A percentile compares a stretch with the other conserved stretches of the same genome.
Conservation (phyloP, 2,329 filamentous ascomycete genomes). For the Cercospora citrullina region DNA sequence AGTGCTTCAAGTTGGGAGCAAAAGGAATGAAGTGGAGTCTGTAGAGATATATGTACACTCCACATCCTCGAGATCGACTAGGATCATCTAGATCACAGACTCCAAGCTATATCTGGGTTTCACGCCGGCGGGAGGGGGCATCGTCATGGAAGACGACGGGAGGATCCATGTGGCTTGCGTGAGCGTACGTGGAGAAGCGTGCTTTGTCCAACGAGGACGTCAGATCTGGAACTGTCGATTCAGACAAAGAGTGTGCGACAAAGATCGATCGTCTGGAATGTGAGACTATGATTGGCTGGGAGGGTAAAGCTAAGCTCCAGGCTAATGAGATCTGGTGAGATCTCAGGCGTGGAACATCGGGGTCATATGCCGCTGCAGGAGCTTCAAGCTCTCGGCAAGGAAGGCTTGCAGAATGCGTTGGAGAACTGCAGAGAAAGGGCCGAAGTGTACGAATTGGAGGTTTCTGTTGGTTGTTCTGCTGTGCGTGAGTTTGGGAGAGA, state of each 20-base stretch:
- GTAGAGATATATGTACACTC: background rate
- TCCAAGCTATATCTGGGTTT: background rate
- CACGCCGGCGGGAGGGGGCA: background rate
- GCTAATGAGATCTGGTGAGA: background rate
- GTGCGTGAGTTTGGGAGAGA: background rate
- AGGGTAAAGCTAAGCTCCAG: background rate
- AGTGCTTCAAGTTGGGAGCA: too few species aligned
- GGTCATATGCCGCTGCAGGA: slow-evolving; percentile 1
- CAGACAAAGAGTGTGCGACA: background rate
- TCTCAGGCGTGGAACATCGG: background rate
- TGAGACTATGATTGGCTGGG: background rate
- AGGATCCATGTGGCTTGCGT: background rate
- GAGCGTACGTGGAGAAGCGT: background rate
- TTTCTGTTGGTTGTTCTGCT: background rate
- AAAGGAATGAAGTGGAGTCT: too few species aligned
- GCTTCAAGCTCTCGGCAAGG: background rate
- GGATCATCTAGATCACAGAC: background rate
- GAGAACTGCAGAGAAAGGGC: background rate
- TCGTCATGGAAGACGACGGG: background rate
- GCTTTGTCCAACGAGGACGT: background rate
- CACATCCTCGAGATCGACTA: background rate
- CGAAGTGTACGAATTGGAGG: background rate
- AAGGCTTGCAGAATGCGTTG: background rate
- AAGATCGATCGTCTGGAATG: background rate
- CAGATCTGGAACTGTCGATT: slow-evolving; percentile 1